Base-by-base conservation (phyloP, 768 basidiomycete genomes). In the Suillus cothurnatus region DNA sequence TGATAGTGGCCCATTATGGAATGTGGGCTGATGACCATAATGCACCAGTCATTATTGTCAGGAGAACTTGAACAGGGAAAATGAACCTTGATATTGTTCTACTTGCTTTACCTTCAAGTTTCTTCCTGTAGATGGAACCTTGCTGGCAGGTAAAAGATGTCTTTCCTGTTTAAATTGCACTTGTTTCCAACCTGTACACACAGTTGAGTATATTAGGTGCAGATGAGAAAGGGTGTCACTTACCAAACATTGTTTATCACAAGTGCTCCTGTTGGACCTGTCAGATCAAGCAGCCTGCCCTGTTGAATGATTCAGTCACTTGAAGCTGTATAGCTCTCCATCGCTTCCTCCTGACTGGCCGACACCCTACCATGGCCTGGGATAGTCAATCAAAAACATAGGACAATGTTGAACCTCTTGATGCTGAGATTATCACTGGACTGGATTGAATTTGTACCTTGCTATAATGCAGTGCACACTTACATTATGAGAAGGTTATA, bases 21-120 rank as follows among this genome's bases (percentile, higher is more conserved):
- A 34, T 21, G 41, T 43, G 41, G 56, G 38, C n/a, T 66, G 70
- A 58, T 76, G 32, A 34, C 34, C 0, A 70, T 73, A 31, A 59
- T 45, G 0, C 64, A 73, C 75, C 69, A 73, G 28, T 31, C 58
- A 14, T 19, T 4, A 28, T 9, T 50, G 50, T 50, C 39, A 41
- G 45, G 39, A 45, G 39, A 23, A 58, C 61, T 34, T 23, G 49
- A 49, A 28, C 21, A 7, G 19, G 19, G 2, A 56, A 56, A 56
- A 34, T 11, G 12, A n/a, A 32, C 31, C 52, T 32, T 9, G 17
- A 6, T 31, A 36, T 28, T 41, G 0, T 41, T 19, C 7, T 0
- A 21, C 41, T 43, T 43, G 19, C 19, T 21, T 43, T 43, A 9
- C 19, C 19, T 43, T 43, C 43, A 43, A 43, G 21, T 43, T 41